phyloP scores from a whole-genome alignment of 2,329 filamentous ascomycete species.

The Fonsecaea pedrosoi region DNA sequence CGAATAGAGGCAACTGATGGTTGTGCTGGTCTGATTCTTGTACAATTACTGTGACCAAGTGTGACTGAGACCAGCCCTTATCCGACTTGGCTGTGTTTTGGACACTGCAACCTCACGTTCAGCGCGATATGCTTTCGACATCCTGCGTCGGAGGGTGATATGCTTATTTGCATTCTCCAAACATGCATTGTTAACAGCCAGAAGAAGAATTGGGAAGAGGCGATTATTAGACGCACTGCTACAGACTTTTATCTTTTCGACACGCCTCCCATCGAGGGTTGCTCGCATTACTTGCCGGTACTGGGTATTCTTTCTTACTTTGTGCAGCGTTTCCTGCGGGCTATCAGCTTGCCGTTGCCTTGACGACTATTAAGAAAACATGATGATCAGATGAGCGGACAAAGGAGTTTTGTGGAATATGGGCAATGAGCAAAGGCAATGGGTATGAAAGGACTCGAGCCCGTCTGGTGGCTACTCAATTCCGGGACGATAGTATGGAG shows the following conservation, averaged over 20 bases:
- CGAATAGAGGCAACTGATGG: slow-evolving; percentile 62
- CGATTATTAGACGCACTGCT: slow-evolving; percentile 1
- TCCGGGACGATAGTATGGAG: slow-evolving; percentile 26
- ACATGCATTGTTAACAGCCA: slow-evolving; percentile 2
- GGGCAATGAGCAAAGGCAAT: background rate
- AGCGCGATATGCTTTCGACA: slow-evolving; percentile 2
- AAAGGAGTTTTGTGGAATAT: slow-evolving; percentile 23
- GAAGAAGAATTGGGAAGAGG: slow-evolving; percentile 9
- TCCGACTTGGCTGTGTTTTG: slow-evolving; percentile 10
- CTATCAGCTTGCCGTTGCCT: slow-evolving; percentile 13
- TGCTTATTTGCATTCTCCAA: background rate
- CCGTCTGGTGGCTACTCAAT: slow-evolving; percentile 25
- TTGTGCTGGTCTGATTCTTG: slow-evolving; percentile 10
- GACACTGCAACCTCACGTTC: slow-evolving; percentile 6
- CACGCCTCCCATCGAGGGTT: background rate
- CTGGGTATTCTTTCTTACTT: slow-evolving; percentile 9
- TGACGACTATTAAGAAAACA: slow-evolving; percentile 24
- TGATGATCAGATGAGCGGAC: slow-evolving; percentile 28
- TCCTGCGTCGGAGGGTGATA: slow-evolving; percentile 1
- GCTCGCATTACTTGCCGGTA: background rate
- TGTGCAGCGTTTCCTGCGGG: slow-evolving; percentile 10
- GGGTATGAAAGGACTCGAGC: slow-evolving; percentile 8
- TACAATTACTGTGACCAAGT: slow-evolving; percentile 25
- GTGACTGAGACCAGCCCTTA: slow-evolving; percentile 11
- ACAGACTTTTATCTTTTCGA: background rate